phyloP scores from a whole-genome alignment of 225 moss, liverwort and hornwort genomes.

The Bryoerythrophyllum caledonicum region DNA sequence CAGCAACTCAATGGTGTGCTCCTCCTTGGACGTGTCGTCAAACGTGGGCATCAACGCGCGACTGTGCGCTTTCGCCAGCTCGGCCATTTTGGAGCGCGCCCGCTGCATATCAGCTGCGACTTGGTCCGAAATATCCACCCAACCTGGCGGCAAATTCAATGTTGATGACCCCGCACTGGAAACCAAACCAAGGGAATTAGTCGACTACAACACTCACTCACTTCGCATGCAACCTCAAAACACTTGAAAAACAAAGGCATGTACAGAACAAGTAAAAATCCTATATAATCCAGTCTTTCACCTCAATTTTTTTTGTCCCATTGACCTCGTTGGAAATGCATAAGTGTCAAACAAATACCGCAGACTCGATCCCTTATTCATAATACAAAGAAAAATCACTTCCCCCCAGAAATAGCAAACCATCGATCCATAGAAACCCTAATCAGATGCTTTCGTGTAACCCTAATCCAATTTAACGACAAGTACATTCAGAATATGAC shows the following conservation, averaged over 20 bases:
- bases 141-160: slow-evolving; percentile 85
- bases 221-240: neutral
- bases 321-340: neutral
- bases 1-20: slow-evolving; percentile 72
- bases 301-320: neutral
- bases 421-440: neutral
- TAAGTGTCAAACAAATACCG: neutral
- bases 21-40: slow-evolving; percentile 75
- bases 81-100: slow-evolving; percentile 72
- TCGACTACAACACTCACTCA: neutral
- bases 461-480: slow-evolving; percentile 14
- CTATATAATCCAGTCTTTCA: neutral
- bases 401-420: neutral
- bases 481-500: neutral
- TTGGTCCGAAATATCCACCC: slow-evolving; percentile 91
- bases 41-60: slow-evolving; percentile 87
- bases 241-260: neutral
- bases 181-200: slow-evolving; percentile 31
- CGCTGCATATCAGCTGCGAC: slow-evolving; percentile 77
- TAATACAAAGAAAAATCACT: neutral
- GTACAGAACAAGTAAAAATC: neutral
- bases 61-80: slow-evolving; percentile 80
- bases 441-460: neutral
- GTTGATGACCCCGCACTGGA: slow-evolving; percentile 88
- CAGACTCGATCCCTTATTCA: neutral